Percentiles rank a stretch among this genome's conserved stretches.
These are phyloP conservation scores for Backusella liffmaniae DNA, from an alignment of 192 early-diverging fungal species.

Conservation along the genomic window DNA sequence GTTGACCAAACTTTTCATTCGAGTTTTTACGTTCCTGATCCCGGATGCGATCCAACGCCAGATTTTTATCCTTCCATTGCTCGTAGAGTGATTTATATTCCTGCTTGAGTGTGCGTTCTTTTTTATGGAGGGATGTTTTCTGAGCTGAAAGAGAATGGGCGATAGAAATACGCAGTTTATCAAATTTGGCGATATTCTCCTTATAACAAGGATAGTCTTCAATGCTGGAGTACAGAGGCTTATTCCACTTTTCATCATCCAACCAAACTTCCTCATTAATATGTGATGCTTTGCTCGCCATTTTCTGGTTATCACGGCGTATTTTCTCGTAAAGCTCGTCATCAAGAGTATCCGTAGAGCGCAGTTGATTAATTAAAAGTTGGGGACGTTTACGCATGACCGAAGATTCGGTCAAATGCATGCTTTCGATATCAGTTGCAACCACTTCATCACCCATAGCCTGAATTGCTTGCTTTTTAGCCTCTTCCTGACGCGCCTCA, in stretches of 20 bases:
- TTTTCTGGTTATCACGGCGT: slow-evolving; percentile 21
- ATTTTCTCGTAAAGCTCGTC: slow-evolving; percentile 39
- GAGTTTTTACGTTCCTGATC: slow-evolving; percentile 29
- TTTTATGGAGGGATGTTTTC: slow-evolving; percentile 27
- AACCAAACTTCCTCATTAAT: slow-evolving; percentile 24
- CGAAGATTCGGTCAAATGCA: slow-evolving; percentile 27
- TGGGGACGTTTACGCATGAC: slow-evolving; percentile 38
- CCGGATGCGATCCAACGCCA: slow-evolving; percentile 29
- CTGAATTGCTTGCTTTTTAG: slow-evolving; percentile 21
- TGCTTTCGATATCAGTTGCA: neutral
- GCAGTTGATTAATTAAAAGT: slow-evolving; percentile 43
- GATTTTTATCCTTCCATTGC: slow-evolving; percentile 44
- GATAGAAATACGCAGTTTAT: neutral
- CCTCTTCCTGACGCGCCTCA: slow-evolving; percentile 13
- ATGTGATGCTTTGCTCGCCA: slow-evolving; percentile 21
- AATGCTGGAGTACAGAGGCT: slow-evolving; percentile 35
- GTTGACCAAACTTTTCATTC: slow-evolving; percentile 17
- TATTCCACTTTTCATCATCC: slow-evolving; percentile 28
- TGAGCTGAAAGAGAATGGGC: slow-evolving; percentile 1
- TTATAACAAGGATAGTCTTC: slow-evolving; percentile 48
- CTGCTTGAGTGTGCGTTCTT: slow-evolving; percentile 41
- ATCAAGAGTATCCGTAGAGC: slow-evolving; percentile 36
- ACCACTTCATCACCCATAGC: slow-evolving; percentile 11
- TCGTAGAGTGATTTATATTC: slow-evolving; percentile 50
- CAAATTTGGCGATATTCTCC: slow-evolving; percentile 32